Base-by-base conservation (phyloP, 805 yeast genomes). In the Suhomyces sp. region DNA sequence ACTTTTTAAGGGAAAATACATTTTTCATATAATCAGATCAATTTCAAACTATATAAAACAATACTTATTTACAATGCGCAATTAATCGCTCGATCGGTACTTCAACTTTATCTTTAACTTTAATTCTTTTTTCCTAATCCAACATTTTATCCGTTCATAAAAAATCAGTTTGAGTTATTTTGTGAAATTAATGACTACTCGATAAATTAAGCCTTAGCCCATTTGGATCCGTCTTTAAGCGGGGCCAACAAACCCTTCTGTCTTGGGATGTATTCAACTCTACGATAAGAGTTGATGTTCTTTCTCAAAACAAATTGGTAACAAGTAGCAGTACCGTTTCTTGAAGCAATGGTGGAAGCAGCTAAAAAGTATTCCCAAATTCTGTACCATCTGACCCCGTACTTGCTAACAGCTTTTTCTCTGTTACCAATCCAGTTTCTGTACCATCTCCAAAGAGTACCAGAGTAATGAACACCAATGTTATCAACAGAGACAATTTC, bases 251-350 rank as follows among this genome's bases (percentile, higher is more conserved):
- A 73, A 50, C 96, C 96, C 62, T 80, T 80, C 79, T 90, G 96
- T 53, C 69, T 68, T 48, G 96, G 93, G 65, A 88, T 76, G 65
- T 86, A 88, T 67, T 88, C 87, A 59, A 89, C 77, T 72, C 97
- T 84, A 70, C 89, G 93, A 69, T 86, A 85, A 52, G 89, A 76
- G 74, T 90, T 91, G 66, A 90, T 65, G 73, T 90, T 91, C 84
- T 90, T 90, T 80, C 97, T 86, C 78, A 90, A 79, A 47, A 87
- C 86, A 68, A 90, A 87, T 78, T 90, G 97, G 78, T 81, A 91
- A 72, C 96, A 89, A 50, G 96, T 83, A 43, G 97, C 96, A 61
- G 92, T 83, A 61, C 97, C 96, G 77, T 90, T 96, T 81, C 97
- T 88, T 13, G 96, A 84, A 56, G 87, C 84, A 64, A 90, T 87